A percentile compares a stretch with the other conserved stretches of the same genome.
Conservation (phyloP, 2,329 filamentous ascomycete species). For the Colletotrichum karsti region DNA sequence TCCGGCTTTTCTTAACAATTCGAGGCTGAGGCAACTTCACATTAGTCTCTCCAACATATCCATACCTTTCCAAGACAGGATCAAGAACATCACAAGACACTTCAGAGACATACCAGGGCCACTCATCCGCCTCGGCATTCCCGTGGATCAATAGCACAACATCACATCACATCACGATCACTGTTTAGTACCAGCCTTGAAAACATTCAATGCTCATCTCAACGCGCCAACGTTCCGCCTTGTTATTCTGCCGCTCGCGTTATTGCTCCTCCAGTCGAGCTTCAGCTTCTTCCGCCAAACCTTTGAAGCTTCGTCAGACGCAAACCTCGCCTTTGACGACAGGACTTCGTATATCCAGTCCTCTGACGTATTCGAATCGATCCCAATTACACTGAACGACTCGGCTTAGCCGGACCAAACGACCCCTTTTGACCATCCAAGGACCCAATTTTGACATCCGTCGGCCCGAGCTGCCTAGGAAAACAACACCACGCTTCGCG, state of each 20-base stretch:
- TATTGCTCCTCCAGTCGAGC: slow-evolving; percentile 10
- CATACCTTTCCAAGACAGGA: neutral
- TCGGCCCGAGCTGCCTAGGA: neutral
- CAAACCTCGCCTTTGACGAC: slow-evolving; percentile 6
- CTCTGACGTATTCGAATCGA: slow-evolving; percentile 5
- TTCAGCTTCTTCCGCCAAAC: neutral
- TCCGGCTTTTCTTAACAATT: slow-evolving; percentile 22
- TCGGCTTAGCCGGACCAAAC: neutral
- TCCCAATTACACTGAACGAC: neutral
- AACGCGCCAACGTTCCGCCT: slow-evolving; percentile 26
- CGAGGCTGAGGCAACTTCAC: slow-evolving; percentile 8
- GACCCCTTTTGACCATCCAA: neutral
- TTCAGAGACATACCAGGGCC: neutral
- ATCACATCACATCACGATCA: neutral
- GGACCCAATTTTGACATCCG: neutral
- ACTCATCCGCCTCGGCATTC: slow-evolving; percentile 19
- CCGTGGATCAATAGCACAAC: neutral
- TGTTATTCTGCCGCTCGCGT: slow-evolving; percentile 23
- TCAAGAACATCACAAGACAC: slow-evolving; percentile 15
- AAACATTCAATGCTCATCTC: slow-evolving; percentile 31
- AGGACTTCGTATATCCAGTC: neutral
- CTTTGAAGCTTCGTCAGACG: neutral
- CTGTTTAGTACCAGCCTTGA: neutral
- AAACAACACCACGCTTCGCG: neutral
- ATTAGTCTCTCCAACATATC: slow-evolving; percentile 1